Evolutionary conservation across 2,329 filamentous ascomycete species (phyloP).

Genomic region (Diaporthe longicolla): DNA sequence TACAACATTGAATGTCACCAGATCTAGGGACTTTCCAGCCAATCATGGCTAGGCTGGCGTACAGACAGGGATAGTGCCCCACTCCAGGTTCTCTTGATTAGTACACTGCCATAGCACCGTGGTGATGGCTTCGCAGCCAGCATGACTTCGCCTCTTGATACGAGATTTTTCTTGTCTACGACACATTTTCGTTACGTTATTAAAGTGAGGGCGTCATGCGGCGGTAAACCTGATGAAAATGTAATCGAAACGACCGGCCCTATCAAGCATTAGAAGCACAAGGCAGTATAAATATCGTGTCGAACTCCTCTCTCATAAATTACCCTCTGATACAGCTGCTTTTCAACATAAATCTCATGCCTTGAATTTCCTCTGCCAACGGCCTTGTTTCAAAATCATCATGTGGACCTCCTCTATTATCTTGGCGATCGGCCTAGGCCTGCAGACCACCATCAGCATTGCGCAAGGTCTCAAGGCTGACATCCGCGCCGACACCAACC

Average conservation of each 20-base stretch:
- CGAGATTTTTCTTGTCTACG: neutral
- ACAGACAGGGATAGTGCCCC: neutral
- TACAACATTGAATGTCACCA: neutral
- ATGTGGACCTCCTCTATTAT: neutral
- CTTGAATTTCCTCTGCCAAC: neutral
- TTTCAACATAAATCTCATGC: neutral
- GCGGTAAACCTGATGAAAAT: neutral
- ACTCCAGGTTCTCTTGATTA: neutral
- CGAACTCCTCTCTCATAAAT: neutral
- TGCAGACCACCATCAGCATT: neutral
- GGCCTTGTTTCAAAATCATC: neutral
- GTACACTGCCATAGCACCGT: neutral
- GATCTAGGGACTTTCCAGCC: neutral
- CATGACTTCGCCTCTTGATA: neutral
- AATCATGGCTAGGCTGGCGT: neutral
- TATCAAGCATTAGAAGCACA: neutral
- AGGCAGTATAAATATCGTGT: neutral
- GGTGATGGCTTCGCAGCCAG: neutral
- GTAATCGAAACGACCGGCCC: neutral
- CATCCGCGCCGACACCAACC: conserved; percentile 2
- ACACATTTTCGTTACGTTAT: neutral
- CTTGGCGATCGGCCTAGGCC: neutral
- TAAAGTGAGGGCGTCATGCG: neutral
- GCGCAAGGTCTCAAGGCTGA: neutral
- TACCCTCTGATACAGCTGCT: neutral